Evolutionary conservation across 129 eudicot genomes (phyloP).

Genomic region (Saussurea involucrata): DNA sequence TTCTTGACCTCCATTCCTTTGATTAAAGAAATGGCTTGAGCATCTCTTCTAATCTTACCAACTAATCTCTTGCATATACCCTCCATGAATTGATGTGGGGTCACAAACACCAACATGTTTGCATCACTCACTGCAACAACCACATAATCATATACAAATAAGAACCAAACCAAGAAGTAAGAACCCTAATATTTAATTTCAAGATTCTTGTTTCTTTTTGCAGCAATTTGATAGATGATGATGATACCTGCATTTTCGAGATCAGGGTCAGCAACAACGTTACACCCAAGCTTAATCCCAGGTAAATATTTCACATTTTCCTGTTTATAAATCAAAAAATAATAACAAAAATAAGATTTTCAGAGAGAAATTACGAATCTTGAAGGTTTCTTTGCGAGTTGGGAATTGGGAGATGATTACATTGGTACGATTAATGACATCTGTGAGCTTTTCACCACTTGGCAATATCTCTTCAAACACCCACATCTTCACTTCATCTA

Average conservation of each 20-base stretch:
- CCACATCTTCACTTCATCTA: slow-evolving; percentile 99
- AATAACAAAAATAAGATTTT: background rate
- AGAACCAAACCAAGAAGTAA: background rate
- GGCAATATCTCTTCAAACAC: slow-evolving; percentile 88
- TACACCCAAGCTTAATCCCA: slow-evolving; percentile 82
- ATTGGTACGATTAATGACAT: slow-evolving; percentile 79
- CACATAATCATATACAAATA: background rate
- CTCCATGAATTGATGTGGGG: slow-evolving; percentile 98
- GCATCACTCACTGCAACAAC: slow-evolving; percentile 60
- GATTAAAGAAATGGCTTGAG: slow-evolving; percentile 87
- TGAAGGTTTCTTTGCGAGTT: background rate
- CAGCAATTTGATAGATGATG: background rate
- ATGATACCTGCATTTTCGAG: slow-evolving; percentile 82
- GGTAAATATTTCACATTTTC: slow-evolving; percentile 96
- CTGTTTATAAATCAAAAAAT: slow-evolving; percentile 28
- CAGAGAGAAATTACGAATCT: background rate
- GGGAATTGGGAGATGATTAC: slow-evolving; percentile 31
- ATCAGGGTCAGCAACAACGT: slow-evolving; percentile 92
- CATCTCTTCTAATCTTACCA: slow-evolving; percentile 72
- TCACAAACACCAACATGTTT: slow-evolving; percentile 96
- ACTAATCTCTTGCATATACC: slow-evolving; percentile 73
- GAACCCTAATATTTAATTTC: slow-evolving; percentile 1
- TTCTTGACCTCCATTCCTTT: slow-evolving; percentile 99
- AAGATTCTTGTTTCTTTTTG: slow-evolving; percentile 11
- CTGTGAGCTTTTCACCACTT: slow-evolving; percentile 84